phyloP scores from a whole-genome alignment of 1,284 basidiomycete genomes.

The Ganoderma lucidum region DNA sequence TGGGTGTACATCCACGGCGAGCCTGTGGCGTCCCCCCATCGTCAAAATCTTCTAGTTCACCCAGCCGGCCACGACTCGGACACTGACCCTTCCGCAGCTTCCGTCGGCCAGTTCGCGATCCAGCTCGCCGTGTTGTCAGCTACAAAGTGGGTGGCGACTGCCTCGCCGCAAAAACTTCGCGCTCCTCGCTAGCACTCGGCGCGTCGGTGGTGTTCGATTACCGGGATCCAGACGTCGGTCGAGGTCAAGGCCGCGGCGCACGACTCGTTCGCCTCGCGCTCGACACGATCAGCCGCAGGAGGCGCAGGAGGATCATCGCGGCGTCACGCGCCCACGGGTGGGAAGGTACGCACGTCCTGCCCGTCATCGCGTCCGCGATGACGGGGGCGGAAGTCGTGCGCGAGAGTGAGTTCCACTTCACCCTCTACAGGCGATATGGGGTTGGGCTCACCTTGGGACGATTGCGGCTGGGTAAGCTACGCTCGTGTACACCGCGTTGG shows the following conservation, averaged over 20 bases:
- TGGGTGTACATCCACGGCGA: constrained; percentile 44
- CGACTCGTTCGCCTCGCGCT: constrained; percentile 31
- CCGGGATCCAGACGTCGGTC: constrained; percentile 29
- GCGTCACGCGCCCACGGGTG: constrained; percentile 27
- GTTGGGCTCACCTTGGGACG: not conserved
- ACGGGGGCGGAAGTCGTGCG: constrained; percentile 16
- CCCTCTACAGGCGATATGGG: too few relatives aligned
- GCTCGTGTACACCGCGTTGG: constrained; percentile 31
- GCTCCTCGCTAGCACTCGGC: constrained; percentile 48
- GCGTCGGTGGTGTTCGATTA: constrained; percentile 50
- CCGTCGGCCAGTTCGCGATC: constrained; percentile 52
- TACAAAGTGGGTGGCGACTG: constrained; percentile 49
- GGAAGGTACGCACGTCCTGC: constrained; percentile 27
- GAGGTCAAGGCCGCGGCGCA: constrained; percentile 32
- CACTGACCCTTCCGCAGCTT: constrained; percentile 21
- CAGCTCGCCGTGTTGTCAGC: constrained; percentile 50
- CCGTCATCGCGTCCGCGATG: not conserved
- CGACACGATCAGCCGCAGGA: constrained; percentile 32
- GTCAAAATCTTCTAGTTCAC: too few relatives aligned
- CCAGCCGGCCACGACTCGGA: too few relatives aligned
- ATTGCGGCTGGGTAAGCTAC: constrained; percentile 23
- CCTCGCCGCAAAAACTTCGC: constrained; percentile 48
- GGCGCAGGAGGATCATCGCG: constrained; percentile 30
- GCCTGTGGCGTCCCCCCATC: constrained; percentile 34
- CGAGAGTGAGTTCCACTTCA: constrained; percentile 3